Percentiles rank a stretch among this genome's conserved stretches.
phyloP scores from a whole-genome alignment of 352 stramenopile genomes.

The Thalassiosira delicatula region DNA sequence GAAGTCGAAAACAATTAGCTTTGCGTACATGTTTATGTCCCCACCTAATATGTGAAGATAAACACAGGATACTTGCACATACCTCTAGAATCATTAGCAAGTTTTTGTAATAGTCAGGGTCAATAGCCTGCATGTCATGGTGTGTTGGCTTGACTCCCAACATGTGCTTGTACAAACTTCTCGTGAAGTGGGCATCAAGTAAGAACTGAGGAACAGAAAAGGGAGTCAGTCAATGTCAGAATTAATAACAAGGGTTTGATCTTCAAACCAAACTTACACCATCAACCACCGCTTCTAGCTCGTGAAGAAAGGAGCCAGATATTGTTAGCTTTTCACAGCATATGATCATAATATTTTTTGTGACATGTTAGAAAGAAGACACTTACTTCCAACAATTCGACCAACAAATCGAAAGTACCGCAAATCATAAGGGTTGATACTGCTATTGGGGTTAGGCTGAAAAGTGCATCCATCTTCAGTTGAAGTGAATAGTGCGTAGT shows the following conservation, averaged over 20 bases:
- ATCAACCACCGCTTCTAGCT: conserved; percentile 98
- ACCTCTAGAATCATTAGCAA: conserved; percentile 87
- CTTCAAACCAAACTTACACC: conserved; percentile 76
- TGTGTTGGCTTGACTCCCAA: conserved; percentile 93
- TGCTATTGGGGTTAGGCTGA: conserved; percentile 98
- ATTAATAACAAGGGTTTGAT: too few relatives aligned
- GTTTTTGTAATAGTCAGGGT: conserved; percentile 93
- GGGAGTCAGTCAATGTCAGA: too few relatives aligned
- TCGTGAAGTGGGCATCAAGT: conserved; percentile 98
- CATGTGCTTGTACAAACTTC: conserved; percentile 99
- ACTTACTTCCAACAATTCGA: conserved; percentile 98
- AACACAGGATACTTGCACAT: too few relatives aligned
- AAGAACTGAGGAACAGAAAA: conserved; percentile 83
- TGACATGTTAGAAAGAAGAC: too few relatives aligned
- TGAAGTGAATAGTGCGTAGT: conserved; percentile 99
- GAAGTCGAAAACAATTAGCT: too few relatives aligned
- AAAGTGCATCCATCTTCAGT: conserved; percentile 98
- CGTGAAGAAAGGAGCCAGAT: too few relatives aligned
- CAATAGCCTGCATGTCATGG: conserved; percentile 99
- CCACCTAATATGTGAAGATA: too few relatives aligned
- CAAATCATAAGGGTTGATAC: conserved; percentile 98
- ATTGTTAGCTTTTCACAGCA: too few relatives aligned
- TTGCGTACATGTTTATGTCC: too few relatives aligned
- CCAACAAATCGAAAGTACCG: conserved; percentile 96
- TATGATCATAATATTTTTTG: too few relatives aligned